Base-by-base conservation (phyloP, 2,329 filamentous ascomycete species). In the Clonostachys chloroleuca region DNA sequence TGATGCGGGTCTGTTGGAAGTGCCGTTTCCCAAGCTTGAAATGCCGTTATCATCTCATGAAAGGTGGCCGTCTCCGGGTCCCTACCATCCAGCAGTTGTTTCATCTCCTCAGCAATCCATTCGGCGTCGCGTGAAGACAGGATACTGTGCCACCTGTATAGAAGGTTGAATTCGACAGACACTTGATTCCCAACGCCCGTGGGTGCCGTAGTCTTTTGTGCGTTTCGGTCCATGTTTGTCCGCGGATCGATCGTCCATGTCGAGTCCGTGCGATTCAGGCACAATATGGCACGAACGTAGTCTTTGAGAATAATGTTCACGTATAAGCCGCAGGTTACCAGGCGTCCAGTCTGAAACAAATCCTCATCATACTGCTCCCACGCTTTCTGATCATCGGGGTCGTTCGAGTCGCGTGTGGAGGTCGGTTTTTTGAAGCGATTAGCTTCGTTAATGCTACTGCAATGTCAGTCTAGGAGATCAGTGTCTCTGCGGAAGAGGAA, bases 101-200 rank as follows among this genome's bases (percentile, higher is more conserved):
- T 63, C 59, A 87, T 90, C 50, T 88, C 76, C 12, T 84, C 73
- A 54, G 90, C 77, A 17, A 89, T 86, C 89, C 89, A 95, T 54
- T 83, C 75, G 59, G 92, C 89, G 57, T 95, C 90, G 52, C 80
- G 83, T 48, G 82, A 78, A 0, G 60, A 81, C 55, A 94, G 87
- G 55, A 86, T 84, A 4, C 87, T 89, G 69, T 95, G 89, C 89
- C 89, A 95, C 52, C 89, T 78, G 64, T 95, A 95, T 54, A 87
- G 86, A 10, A 95, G 75, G 60, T 94, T 95, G 74, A 95, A 95
- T 68, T 95, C 90, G 5, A 86, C 88, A 0, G 88, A 92, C 5
- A 92, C 88, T 53, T 87, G 83, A 58, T 94, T 95, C 44, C 90
- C 90, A 0, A 87, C 81, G 40, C 88, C 90, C 18, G 83, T 76